Percentiles rank a stretch among this genome's conserved stretches.
These are phyloP conservation scores for Pisolithus marmoratus DNA, from an alignment of 768 basidiomycete species.

Conservation along the genomic window DNA sequence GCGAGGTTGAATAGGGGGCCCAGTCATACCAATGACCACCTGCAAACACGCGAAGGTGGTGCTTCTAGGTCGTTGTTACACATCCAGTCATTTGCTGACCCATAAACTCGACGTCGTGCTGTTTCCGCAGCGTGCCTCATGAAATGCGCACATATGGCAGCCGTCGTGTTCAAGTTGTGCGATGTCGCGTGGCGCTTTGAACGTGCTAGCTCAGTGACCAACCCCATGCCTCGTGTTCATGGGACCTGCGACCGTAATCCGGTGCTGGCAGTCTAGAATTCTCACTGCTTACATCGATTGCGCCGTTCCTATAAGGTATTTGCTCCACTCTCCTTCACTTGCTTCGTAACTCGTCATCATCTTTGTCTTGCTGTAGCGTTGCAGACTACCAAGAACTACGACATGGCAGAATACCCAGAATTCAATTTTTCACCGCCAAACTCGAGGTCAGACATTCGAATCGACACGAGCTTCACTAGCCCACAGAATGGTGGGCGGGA, in stretches of 20 bases:
- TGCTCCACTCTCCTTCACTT: slow-evolving; percentile 2
- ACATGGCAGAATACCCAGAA: slow-evolving; percentile 24
- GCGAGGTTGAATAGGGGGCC: no score
- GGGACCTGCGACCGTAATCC: slow-evolving; percentile 10
- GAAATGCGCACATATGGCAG: slow-evolving; percentile 1
- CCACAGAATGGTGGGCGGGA: slow-evolving; percentile 25
- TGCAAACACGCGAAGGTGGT: no score
- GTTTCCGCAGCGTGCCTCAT: background rate
- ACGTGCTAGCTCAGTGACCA: slow-evolving; percentile 10
- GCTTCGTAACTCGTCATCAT: slow-evolving; percentile 2
- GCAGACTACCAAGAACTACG: background rate
- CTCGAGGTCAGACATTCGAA: slow-evolving; percentile 16
- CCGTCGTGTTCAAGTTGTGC: background rate
- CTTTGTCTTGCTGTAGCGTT: background rate
- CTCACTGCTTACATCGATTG: background rate
- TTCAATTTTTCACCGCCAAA: slow-evolving; percentile 1
- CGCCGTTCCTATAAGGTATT: background rate
- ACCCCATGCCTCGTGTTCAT: slow-evolving; percentile 26
- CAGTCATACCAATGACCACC: no score
- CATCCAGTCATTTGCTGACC: no score
- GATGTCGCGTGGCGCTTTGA: slow-evolving; percentile 2
- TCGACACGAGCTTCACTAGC: slow-evolving; percentile 26
- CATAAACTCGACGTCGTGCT: background rate
- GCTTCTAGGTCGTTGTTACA: no score
- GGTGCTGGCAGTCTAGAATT: slow-evolving; percentile 7